Conservation (phyloP, 2,329 filamentous ascomycete genomes). For the Stachybotrys chartarum region DNA sequence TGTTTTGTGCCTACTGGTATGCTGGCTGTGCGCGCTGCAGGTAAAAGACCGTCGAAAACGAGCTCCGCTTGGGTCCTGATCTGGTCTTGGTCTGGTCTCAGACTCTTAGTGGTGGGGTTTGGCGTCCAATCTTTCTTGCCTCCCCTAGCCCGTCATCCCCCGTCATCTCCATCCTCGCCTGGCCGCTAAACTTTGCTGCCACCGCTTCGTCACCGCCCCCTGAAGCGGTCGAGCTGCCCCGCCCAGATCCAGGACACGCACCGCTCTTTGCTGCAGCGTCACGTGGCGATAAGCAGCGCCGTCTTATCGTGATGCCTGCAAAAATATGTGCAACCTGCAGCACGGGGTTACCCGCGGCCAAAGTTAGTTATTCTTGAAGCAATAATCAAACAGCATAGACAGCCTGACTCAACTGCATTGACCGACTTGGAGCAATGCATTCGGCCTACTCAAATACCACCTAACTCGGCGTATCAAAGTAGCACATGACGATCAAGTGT, state of each 20-base stretch:
- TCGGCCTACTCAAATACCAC: too few species aligned
- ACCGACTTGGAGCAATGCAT: too few species aligned
- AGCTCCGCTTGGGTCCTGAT: not conserved
- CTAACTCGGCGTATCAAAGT: too few species aligned
- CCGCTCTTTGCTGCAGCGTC: not conserved
- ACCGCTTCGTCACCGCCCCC: conserved; percentile 8
- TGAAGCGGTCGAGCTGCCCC: conserved; percentile 13
- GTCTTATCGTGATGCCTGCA: not conserved
- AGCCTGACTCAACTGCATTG: too few species aligned
- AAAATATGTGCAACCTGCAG: not conserved
- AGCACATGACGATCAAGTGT: too few species aligned
- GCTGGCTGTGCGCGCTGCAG: not conserved
- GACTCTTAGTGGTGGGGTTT: not conserved
- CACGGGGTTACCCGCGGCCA: not conserved
- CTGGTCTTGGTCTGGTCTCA: too few species aligned
- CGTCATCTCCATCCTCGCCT: not conserved
- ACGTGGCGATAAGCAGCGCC: not conserved
- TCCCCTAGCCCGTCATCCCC: too few species aligned
- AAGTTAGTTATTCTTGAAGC: not conserved
- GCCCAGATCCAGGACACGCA: not conserved
- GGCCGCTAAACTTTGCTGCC: not conserved
- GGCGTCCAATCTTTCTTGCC: not conserved
- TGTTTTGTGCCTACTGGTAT: not conserved
- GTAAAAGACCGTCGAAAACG: not conserved
- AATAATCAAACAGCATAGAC: too few species aligned